Evolutionary conservation across 345 rosid genomes (phyloP).

Genomic region (Cardamine occulta): DNA sequence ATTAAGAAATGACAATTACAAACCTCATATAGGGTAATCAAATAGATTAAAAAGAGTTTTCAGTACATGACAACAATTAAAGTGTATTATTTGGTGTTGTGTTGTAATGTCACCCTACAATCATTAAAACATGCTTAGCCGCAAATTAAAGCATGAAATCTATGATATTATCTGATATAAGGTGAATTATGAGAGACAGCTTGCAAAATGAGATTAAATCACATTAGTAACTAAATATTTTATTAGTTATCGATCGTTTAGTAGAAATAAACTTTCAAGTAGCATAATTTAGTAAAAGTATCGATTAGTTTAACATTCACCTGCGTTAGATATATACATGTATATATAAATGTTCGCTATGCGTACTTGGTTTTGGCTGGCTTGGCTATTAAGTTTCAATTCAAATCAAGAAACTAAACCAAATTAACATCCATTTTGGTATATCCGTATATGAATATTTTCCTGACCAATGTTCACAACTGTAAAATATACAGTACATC

Average conservation of each 20-base stretch:
- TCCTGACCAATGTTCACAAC: background rate
- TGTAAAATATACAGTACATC: background rate
- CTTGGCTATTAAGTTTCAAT: background rate
- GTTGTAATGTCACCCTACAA: slow-evolving; percentile 46
- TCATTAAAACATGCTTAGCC: slow-evolving; percentile 93
- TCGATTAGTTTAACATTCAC: background rate
- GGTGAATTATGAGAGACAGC: slow-evolving; percentile 12
- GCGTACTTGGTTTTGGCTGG: background rate
- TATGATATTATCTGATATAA: background rate
- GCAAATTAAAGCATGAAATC: slow-evolving; percentile 55
- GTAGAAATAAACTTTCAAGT: background rate
- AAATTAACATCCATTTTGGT: slow-evolving; percentile 1
- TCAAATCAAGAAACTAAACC: slow-evolving; percentile 1
- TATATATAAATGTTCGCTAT: background rate
- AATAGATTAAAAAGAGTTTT: background rate
- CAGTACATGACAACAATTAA: background rate
- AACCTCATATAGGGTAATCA: background rate
- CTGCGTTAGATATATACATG: background rate
- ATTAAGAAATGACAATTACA: background rate
- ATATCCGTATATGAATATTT: background rate
- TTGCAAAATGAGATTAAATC: slow-evolving; percentile 1
- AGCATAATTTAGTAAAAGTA: background rate
- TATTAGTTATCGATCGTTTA: background rate
- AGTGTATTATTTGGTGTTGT: background rate
- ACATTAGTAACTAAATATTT: background rate